Evolutionary conservation across 106 monocot species (phyloP), one percentile per base, ranked within the genome.

Genomic region (Acorus gramineus): DNA sequence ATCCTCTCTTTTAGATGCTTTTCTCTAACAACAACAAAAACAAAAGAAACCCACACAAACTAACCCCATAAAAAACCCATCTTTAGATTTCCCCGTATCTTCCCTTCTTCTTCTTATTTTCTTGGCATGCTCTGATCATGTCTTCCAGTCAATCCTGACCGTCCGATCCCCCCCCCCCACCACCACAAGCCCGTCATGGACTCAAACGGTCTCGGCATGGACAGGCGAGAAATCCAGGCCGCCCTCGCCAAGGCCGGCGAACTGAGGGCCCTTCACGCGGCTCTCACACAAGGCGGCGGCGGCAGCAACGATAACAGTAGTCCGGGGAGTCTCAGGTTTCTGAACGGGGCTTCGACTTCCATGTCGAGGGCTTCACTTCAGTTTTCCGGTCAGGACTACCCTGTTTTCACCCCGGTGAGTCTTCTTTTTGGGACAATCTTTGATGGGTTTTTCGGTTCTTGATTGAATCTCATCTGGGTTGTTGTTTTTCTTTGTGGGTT

Each of bases 351-450:
- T 9, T 81, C 86, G 5, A 79, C 84, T 52, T 74, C 83, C 6
- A 44, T 86, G 57, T 69, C 83, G 44, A 66, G 81, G 59, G 64
- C 60, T 52, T 47, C 82, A 9, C 50, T 69, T 58, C 74, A 80
- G 57, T 48, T 78, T 64, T 57, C 79, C 9, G 80, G 71, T 42
- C 84, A 76, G 66, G 95, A 96, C 50, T 96, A 96, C 75, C 95
- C 95, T 28, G 87, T 96, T 59, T 96, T 96, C 74, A 76, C 90
- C 2, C 95, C 90, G 60, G 95, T 96, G 66, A 77, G 79, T 53
- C 45, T 43, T 45, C 53, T 65, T 13, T n/a, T 6, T 28, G 28
- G 28, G 28, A 28, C 28, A 28, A 28, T 28, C 28, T 28, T 28
- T 28, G 28, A 28, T 28, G 28, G 28, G 28, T 5, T 52, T 65